Base-by-base conservation (phyloP, 2,329 filamentous ascomycete genomes). In the Nigrospora osmanthi region DNA sequence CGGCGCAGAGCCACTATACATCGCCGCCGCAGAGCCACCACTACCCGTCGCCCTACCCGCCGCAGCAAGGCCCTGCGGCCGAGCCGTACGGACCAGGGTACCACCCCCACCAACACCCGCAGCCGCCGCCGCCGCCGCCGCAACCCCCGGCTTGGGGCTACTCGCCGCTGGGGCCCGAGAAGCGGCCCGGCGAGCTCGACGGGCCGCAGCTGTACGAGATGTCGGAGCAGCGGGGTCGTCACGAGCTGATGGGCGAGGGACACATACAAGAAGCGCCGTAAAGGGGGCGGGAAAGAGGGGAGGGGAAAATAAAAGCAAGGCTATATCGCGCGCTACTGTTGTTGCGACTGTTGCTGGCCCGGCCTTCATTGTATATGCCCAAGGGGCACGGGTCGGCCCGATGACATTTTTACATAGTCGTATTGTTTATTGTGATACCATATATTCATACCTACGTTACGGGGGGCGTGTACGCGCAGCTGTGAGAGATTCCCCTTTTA, bases 161-260 rank as follows among this genome's bases (percentile, higher is more conserved):
- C 14, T 16, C 35, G 37, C 19, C 23, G 34, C 17, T 28, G 42
- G 16, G 31, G 38, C 32, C 48, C n/a, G 36, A 42, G 15, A 40
- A 40, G 1, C 28, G 50, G 28, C 54, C 58, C 19, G 55, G 53
- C 15, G 61, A 64, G 47, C 40, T 63, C 44, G 47, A 50, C 4
- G 48, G 40, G 6, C 51, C 53, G n/a, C 39, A 44, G 42, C 45
- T 59, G 14, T 61, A 61, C 43, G 64, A 68, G 50, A 49, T 67
- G 45, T 54, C 64, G 0, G 56, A 54, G 1, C 58, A 63, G 49
- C 38, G 48, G 6, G 55, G 54, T 34, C 57, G 56, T 1, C 55
- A 62, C 37, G 65, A 69, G 49, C 52, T 68, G 47, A 54, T 63
- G 49, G 64, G 59, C 1, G 61, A 65, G 44, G 60, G 59, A 1